A percentile compares a stretch with the other conserved stretches of the same genome.
phyloP scores from a whole-genome alignment of 2,329 filamentous ascomycete species.

The Curvularia eragrostidis region DNA sequence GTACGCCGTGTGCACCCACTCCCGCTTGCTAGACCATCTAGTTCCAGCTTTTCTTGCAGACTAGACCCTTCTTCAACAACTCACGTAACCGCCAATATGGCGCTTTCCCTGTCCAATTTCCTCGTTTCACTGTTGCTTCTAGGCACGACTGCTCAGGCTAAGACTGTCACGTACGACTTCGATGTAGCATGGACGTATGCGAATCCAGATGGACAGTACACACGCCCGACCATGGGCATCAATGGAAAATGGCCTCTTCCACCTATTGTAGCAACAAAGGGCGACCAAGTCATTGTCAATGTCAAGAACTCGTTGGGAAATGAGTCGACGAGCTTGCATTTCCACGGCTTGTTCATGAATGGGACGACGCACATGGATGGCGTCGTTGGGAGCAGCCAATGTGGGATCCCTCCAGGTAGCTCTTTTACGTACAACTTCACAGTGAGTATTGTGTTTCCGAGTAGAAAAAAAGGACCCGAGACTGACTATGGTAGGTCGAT shows the following conservation, averaged over 20 bases:
- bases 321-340: conserved; percentile 71
- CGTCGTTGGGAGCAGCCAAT: conserved; percentile 67
- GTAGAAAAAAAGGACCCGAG: background rate
- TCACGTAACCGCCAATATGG: conserved; percentile 45
- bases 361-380: conserved; percentile 79
- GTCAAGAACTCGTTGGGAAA: conserved; percentile 72
- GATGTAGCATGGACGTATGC: conserved; percentile 63
- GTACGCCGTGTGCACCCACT: background rate
- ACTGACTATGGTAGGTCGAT: conserved; percentile 58
- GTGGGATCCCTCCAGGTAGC: conserved; percentile 64
- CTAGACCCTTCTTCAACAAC: conserved; percentile 6
- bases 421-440: conserved; percentile 67
- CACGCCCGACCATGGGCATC: conserved; percentile 68
- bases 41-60: conserved; percentile 15
- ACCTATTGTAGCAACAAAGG: conserved; percentile 74
- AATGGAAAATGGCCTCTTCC: conserved; percentile 79
- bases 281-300: conserved; percentile 73
- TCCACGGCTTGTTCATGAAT: conserved; percentile 80
- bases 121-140: conserved; percentile 47
- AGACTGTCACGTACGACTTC: conserved; percentile 58
- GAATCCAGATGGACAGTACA: conserved; percentile 61
- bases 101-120: conserved; percentile 54
- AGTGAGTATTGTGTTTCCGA: conserved; percentile 16
- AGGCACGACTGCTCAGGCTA: conserved; percentile 25
- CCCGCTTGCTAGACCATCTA: conserved; percentile 3